These are phyloP conservation scores for Henckelia pumila DNA, from an alignment of 257 asterid species.

Conservation along the genomic window DNA sequence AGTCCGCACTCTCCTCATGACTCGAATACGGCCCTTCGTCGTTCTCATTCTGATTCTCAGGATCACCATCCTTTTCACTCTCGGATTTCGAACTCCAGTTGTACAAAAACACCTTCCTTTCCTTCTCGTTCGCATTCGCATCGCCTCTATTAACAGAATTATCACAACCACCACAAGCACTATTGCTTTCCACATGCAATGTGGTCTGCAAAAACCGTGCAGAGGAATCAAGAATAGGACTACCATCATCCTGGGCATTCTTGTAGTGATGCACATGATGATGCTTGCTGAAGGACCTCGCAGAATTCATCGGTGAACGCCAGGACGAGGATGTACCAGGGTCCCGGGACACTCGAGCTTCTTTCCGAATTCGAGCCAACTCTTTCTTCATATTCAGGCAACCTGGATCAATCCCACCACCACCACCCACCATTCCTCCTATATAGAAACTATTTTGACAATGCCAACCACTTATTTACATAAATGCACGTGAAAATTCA, in stretches of 20 bases:
- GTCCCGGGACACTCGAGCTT: conserved; percentile 75
- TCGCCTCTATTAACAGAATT: conserved; percentile 31
- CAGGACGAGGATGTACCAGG: conserved; percentile 91
- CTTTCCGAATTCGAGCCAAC: conserved; percentile 81
- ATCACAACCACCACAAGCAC: conserved; percentile 11
- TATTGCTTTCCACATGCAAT: conserved; percentile 23
- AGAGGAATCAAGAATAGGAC: conserved; percentile 31
- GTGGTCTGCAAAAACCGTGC: conserved; percentile 19
- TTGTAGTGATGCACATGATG: conserved; percentile 62
- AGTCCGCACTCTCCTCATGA: conserved; percentile 49
- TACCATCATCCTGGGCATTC: conserved; percentile 34
- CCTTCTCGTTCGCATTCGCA: conserved; percentile 22
- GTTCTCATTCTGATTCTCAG: conserved; percentile 38
- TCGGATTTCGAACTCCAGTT: conserved; percentile 88
- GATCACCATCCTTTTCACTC: conserved; percentile 59
- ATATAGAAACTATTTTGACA: background rate
- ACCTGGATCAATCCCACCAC: conserved; percentile 71
- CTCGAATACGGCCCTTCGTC: conserved; percentile 54
- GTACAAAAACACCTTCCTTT: conserved; percentile 55
- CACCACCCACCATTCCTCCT: conserved; percentile 26
- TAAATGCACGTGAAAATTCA: background rate
- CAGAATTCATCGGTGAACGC: conserved; percentile 71
- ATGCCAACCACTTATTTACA: background rate
- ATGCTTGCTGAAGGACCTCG: conserved; percentile 68
- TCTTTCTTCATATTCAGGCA: conserved; percentile 93